Percentiles rank a stretch among this genome's conserved stretches.
Conservation (phyloP, 139 green algal species). For the Chlamydomonas applanata region DNA sequence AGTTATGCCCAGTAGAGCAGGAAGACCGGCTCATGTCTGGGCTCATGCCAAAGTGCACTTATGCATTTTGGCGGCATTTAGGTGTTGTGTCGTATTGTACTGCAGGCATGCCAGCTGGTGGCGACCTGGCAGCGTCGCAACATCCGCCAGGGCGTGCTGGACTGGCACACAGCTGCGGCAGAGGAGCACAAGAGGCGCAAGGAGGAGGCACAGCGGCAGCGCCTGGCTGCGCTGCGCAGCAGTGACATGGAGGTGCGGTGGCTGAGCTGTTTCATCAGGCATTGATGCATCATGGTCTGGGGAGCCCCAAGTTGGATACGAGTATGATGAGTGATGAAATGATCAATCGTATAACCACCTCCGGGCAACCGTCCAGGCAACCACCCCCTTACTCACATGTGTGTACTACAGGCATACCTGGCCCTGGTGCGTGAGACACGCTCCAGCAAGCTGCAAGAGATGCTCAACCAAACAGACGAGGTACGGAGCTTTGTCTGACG, state of each 20-base stretch:
- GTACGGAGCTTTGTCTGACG: neutral
- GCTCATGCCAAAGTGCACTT: too few species aligned
- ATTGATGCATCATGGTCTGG: neutral
- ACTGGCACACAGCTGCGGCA: constrained; percentile 22
- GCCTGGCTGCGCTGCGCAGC: constrained; percentile 66
- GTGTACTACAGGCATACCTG: constrained; percentile 63
- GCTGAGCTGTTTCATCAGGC: neutral
- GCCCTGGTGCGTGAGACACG: constrained; percentile 57
- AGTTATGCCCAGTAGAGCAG: too few species aligned
- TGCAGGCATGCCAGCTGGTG: too few species aligned
- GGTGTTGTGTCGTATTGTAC: too few species aligned
- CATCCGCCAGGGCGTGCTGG: constrained; percentile 10
- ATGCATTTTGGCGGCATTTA: too few species aligned
- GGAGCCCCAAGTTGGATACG: neutral
- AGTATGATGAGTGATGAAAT: neutral
- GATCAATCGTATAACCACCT: neutral
- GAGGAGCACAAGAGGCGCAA: constrained; percentile 20
- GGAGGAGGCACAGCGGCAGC: constrained; percentile 44
- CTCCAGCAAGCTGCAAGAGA: constrained; percentile 48
- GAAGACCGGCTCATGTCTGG: too few species aligned
- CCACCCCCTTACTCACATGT: neutral
- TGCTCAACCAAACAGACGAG: constrained; percentile 60
- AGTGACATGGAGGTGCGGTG: constrained; percentile 67
- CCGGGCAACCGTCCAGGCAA: neutral
- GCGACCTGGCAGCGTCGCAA: too few species aligned